phyloP scores from a whole-genome alignment of 805 yeast species.

The Suhomyces faveliae region DNA sequence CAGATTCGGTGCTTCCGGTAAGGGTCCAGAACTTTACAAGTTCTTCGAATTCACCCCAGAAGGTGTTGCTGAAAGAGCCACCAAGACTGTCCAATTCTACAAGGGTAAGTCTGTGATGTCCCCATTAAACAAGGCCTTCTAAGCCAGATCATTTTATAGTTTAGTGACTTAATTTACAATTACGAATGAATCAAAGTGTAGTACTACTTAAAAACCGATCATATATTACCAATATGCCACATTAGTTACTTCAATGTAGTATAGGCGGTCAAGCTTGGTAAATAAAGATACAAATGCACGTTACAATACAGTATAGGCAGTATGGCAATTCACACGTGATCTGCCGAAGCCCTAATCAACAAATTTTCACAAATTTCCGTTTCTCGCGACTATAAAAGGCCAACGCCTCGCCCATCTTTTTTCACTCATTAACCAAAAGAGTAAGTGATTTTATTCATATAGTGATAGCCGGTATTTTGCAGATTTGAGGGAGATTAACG shows the following conservation, averaged over 20 bases:
- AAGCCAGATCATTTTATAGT: constrained; percentile 18
- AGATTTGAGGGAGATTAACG: constrained; percentile 9
- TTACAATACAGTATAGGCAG: too few relatives aligned
- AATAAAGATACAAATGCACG: too few relatives aligned
- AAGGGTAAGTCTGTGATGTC: constrained; percentile 69
- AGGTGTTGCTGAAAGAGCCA: constrained; percentile 85
- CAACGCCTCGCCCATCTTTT: neutral
- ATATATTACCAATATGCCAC: too few relatives aligned
- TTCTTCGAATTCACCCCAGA: constrained; percentile 88
- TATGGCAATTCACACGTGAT: neutral
- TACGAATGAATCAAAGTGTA: too few relatives aligned
- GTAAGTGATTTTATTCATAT: constrained; percentile 1
- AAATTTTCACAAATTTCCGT: neutral
- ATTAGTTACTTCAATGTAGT: too few relatives aligned
- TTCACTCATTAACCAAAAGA: neutral
- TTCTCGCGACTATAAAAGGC: neutral
- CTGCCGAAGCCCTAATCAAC: neutral
- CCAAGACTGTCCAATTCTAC: constrained; percentile 76
- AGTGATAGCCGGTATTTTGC: neutral
- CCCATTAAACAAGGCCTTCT: constrained; percentile 79
- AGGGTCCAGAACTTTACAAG: constrained; percentile 78
- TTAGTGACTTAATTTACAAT: neutral
- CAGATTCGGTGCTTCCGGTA: constrained; percentile 97
- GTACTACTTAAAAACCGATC: too few relatives aligned
- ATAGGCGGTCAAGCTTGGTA: too few relatives aligned